A percentile compares a stretch with the other conserved stretches of the same genome.
phyloP scores from a whole-genome alignment of 495 filamentous ascomycete genomes.

The Trichoderma gamsii region DNA sequence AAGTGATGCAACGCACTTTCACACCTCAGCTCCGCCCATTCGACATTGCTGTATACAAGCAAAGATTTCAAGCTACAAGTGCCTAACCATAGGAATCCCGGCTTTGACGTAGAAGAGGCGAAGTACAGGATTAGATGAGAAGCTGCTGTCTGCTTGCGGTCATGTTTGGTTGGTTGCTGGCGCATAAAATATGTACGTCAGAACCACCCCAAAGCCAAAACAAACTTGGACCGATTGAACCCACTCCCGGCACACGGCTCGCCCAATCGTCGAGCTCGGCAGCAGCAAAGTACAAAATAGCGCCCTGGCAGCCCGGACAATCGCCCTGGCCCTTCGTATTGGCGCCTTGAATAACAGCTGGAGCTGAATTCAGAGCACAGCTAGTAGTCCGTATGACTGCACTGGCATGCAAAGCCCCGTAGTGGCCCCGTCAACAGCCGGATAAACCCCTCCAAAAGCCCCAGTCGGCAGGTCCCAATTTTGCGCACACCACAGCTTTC shows the following conservation, averaged over 20 bases:
- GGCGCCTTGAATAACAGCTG: background rate
- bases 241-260: constrained; percentile 4
- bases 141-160: background rate
- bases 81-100: too few species aligned
- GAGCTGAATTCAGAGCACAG: background rate
- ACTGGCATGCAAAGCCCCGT: constrained; percentile 7
- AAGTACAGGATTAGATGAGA: too few species aligned
- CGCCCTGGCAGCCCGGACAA: background rate
- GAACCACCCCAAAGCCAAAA: background rate
- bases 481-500: constrained; percentile 12
- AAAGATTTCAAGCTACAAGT: too few species aligned
- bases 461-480: background rate
- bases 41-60: too few species aligned
- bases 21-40: background rate
- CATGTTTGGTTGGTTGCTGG: background rate
- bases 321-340: background rate
- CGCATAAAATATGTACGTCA: background rate
- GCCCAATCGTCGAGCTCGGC: constrained; percentile 3
- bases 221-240: background rate
- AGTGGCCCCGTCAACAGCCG: background rate
- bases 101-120: too few species aligned
- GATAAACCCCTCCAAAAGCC: constrained; percentile 13
- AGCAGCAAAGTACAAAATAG: constrained; percentile 4
- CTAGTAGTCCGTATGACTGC: background rate
- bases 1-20: background rate